phyloP scores from a whole-genome alignment of 2,329 filamentous ascomycete genomes.

The Monilinia aucupariae region DNA sequence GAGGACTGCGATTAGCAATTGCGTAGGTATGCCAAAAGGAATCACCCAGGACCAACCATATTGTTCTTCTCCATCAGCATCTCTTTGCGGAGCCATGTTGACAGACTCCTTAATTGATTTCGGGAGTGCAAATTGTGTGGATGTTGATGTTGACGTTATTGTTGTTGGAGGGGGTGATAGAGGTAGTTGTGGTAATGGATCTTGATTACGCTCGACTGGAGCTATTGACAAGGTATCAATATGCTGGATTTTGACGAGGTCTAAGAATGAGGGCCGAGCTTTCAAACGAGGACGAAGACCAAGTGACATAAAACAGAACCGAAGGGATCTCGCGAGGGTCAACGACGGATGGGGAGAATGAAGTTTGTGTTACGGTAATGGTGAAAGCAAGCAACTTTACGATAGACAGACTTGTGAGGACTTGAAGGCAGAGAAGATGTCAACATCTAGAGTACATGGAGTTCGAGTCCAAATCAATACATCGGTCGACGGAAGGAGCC shows the following conservation, averaged over 20 bases:
- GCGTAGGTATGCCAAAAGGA: conserved; percentile 11
- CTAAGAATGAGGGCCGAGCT: conserved; percentile 56
- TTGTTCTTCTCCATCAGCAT: conserved; percentile 46
- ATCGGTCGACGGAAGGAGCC: not conserved
- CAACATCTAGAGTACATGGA: too few species aligned
- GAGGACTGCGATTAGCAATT: conserved; percentile 26
- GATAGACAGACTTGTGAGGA: too few species aligned
- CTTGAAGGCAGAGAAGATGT: too few species aligned
- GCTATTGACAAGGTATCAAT: conserved; percentile 40
- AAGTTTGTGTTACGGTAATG: not conserved
- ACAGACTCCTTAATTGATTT: conserved; percentile 25
- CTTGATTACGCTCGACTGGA: conserved; percentile 25
- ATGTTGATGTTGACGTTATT: conserved; percentile 28
- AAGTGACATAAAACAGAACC: conserved; percentile 35
- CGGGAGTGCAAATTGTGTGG: conserved; percentile 22
- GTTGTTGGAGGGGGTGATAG: conserved; percentile 34
- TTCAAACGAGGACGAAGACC: conserved; percentile 48
- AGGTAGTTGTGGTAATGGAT: conserved; percentile 42
- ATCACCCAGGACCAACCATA: conserved; percentile 43
- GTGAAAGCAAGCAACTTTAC: not conserved
- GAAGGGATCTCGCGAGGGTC: conserved; percentile 13
- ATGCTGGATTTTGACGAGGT: conserved; percentile 50
- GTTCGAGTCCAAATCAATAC: too few species aligned
- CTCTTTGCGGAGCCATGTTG: conserved; percentile 39
- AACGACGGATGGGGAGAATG: not conserved